These are phyloP conservation scores for Penicillium turbatum DNA, from an alignment of 495 filamentous ascomycete species.

Conservation along the genomic window DNA sequence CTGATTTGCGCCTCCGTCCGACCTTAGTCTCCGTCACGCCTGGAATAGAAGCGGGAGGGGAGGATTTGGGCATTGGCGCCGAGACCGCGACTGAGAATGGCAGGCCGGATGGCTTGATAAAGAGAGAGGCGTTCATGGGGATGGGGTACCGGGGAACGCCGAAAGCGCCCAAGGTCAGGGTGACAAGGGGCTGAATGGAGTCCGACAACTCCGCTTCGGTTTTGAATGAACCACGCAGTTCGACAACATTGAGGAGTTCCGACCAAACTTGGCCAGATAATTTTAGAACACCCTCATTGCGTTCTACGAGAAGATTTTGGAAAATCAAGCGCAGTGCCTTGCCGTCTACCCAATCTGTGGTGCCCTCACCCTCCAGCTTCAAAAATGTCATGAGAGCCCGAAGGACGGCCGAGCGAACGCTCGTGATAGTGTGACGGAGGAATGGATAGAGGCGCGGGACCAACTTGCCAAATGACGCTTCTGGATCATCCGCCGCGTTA, in stretches of 20 bases:
- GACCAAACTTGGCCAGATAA: conserved; percentile 85
- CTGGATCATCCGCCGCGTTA: conserved; percentile 76
- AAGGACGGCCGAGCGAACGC: conserved; percentile 86
- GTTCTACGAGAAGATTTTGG: conserved; percentile 92
- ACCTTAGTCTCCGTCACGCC: conserved; percentile 28
- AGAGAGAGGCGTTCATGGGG: conserved; percentile 81
- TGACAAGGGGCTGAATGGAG: conserved; percentile 71
- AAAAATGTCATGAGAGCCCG: conserved; percentile 91
- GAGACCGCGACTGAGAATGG: conserved; percentile 58
- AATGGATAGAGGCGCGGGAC: conserved; percentile 95
- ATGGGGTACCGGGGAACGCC: conserved; percentile 85
- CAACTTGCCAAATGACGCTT: conserved; percentile 83
- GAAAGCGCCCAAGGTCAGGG: conserved; percentile 80
- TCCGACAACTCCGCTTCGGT: conserved; percentile 54
- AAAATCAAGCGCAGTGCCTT: conserved; percentile 83
- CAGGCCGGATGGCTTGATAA: conserved; percentile 91
- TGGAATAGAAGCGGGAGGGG: conserved; percentile 41
- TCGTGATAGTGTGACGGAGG: conserved; percentile 93
- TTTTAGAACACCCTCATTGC: conserved; percentile 71
- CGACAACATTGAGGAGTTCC: conserved; percentile 66
- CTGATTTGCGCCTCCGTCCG: conserved; percentile 77
- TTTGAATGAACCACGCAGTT: conserved; percentile 54
- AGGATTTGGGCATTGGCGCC: conserved; percentile 50
- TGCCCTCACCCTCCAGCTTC: conserved; percentile 74
- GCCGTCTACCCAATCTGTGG: conserved; percentile 87